A percentile compares a stretch with the other conserved stretches of the same genome.
phyloP scores from a whole-genome alignment of 2,329 filamentous ascomycete species.

The Curvularia sp. region DNA sequence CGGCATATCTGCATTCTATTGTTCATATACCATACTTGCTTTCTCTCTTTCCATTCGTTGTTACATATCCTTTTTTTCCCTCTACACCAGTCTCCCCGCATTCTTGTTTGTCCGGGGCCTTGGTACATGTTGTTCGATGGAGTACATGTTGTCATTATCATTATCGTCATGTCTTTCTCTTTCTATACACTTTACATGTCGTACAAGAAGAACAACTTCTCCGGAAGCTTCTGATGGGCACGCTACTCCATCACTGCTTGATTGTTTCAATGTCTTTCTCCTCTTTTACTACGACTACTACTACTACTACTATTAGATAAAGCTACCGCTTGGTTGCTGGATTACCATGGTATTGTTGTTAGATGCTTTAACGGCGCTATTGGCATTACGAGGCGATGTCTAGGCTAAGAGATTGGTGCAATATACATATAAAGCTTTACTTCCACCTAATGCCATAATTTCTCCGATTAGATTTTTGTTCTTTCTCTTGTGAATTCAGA shows the following conservation, averaged over 20 bases:
- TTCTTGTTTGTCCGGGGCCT: neutral
- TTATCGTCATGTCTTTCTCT: constrained; percentile 1
- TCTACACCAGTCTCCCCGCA: neutral
- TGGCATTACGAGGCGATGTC: neutral
- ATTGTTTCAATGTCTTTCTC: neutral
- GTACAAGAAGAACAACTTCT: neutral
- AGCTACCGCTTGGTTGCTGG: constrained; percentile 2
- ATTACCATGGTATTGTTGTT: constrained; percentile 3
- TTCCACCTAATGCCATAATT: neutral
- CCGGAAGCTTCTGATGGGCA: neutral
- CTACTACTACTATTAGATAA: neutral
- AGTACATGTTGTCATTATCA: constrained; percentile 1
- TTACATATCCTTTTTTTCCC: constrained; percentile 13
- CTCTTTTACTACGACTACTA: neutral
- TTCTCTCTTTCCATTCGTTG: constrained; percentile 8
- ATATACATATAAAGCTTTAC: neutral
- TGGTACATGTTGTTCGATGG: neutral
- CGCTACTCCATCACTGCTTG: neutral
- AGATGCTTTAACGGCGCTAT: constrained; percentile 1
- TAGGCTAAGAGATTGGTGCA: neutral
- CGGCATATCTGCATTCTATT: constrained; percentile 31
- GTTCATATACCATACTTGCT: constrained; percentile 35
- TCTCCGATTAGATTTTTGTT: too few relatives aligned
- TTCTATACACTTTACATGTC: neutral
- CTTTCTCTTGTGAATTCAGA: too few relatives aligned